Conservation (phyloP, 495 filamentous ascomycete species). For the Podospora appendiculata region DNA sequence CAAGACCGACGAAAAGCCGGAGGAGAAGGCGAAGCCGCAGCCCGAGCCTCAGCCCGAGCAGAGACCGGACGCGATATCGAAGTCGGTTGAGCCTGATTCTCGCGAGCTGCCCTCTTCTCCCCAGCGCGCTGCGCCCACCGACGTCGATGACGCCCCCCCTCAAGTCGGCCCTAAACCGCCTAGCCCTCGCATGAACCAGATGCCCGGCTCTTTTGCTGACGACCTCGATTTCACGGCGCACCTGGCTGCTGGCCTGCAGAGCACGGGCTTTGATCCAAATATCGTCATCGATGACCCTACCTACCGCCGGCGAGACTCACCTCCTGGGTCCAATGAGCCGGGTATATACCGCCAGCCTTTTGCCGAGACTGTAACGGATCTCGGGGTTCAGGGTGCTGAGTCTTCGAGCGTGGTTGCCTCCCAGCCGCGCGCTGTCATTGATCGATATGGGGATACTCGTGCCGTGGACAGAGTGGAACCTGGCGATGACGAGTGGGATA, state of each 20-base stretch:
- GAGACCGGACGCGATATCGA: too few relatives aligned
- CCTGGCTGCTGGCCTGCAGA: constrained; percentile 60
- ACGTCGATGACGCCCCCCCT: constrained; percentile 16
- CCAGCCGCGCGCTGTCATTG: neutral
- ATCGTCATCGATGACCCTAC: constrained; percentile 59
- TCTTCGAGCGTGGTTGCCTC: neutral
- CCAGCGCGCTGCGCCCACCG: constrained; percentile 1
- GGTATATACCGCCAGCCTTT: constrained; percentile 35
- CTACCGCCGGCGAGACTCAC: constrained; percentile 57
- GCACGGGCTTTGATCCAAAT: constrained; percentile 62
- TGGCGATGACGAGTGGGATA: constrained; percentile 7
- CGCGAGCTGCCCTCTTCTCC: constrained; percentile 3
- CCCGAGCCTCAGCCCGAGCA: neutral
- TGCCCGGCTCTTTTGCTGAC: constrained; percentile 44
- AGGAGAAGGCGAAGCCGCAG: constrained; percentile 5
- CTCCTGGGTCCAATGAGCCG: constrained; percentile 50
- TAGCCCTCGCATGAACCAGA: constrained; percentile 23
- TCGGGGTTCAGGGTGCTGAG: constrained; percentile 14
- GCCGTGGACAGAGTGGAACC: constrained; percentile 6
- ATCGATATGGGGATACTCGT: constrained; percentile 13
- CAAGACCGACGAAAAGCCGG: constrained; percentile 1
- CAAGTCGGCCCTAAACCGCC: constrained; percentile 26
- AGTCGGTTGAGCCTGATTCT: neutral
- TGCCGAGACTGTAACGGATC: constrained; percentile 34
- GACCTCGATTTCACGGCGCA: constrained; percentile 64